Conservation (phyloP, 1,284 basidiomycete genomes). For the Chondrostereum purpureum region DNA sequence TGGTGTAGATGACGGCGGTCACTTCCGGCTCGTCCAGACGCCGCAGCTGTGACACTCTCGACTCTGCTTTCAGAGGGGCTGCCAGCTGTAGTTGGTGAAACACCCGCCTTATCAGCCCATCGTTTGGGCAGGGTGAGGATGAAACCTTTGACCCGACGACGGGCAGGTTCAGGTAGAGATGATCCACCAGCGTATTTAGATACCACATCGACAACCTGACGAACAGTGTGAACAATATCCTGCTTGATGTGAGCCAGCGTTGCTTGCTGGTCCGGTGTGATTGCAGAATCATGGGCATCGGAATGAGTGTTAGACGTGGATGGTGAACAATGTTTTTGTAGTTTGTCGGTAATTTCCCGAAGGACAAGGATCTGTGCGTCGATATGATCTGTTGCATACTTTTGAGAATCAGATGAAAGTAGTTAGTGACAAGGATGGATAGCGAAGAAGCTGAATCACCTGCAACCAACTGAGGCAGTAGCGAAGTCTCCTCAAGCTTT, state of each 20-base stretch:
- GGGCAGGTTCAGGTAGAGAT: conserved; percentile 80
- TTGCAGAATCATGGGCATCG: conserved; percentile 15
- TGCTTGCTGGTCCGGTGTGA: conserved; percentile 43
- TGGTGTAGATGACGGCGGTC: conserved; percentile 10
- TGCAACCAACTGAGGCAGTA: conserved; percentile 90
- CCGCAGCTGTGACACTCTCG: conserved; percentile 32
- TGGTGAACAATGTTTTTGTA: conserved; percentile 3
- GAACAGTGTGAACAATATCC: conserved; percentile 81
- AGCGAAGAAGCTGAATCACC: conserved; percentile 34
- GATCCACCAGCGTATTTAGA: conserved; percentile 80
- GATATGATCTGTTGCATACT: conserved; percentile 86
- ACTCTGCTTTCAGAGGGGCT: conserved; percentile 13
- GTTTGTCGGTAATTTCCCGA: conserved; percentile 64
- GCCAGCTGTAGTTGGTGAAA: conserved; percentile 8
- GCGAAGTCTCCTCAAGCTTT: conserved; percentile 81
- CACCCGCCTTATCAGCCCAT: conserved; percentile 48
- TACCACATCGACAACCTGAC: conserved; percentile 85
- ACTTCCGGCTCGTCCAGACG: conserved; percentile 25
- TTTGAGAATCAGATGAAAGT: too few species aligned
- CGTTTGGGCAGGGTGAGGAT: conserved; percentile 77
- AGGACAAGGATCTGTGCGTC: conserved; percentile 83
- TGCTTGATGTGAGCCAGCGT: conserved; percentile 69
- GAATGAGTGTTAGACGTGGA: conserved; percentile 17
- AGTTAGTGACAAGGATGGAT: conserved; percentile 5
- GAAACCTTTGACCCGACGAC: conserved; percentile 70